phyloP scores from a whole-genome alignment of 768 basidiomycete genomes.

The Tremella yokohamensis region DNA sequence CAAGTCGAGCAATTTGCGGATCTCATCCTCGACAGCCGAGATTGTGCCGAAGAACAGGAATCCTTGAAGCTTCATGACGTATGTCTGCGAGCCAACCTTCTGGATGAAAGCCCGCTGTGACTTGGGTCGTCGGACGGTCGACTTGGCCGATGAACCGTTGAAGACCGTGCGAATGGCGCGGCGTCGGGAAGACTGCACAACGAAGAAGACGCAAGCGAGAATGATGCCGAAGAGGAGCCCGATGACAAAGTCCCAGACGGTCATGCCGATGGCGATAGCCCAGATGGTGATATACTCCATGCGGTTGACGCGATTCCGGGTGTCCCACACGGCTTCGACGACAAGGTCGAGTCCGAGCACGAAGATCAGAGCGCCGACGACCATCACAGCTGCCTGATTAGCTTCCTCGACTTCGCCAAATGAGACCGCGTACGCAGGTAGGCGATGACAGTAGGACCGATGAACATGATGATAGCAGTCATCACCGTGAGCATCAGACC shows the following conservation, averaged over 20 bases:
- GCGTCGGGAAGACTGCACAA: slow-evolving; percentile 86
- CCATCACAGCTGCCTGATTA: slow-evolving; percentile 69
- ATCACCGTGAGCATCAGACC: slow-evolving; percentile 79
- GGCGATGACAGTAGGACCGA: slow-evolving; percentile 85
- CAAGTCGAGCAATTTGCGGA: slow-evolving; percentile 68
- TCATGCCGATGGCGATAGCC: slow-evolving; percentile 69
- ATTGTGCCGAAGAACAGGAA: slow-evolving; percentile 66
- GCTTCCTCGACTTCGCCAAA: slow-evolving; percentile 1
- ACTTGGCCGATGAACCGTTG: slow-evolving; percentile 77
- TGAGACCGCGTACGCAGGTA: slow-evolving; percentile 69
- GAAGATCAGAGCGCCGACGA: slow-evolving; percentile 86
- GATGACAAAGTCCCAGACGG: slow-evolving; percentile 78
- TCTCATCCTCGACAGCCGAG: slow-evolving; percentile 78
- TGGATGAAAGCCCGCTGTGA: slow-evolving; percentile 83
- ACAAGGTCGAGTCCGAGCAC: slow-evolving; percentile 90
- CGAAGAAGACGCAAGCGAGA: slow-evolving; percentile 93
- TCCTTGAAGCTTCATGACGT: slow-evolving; percentile 81
- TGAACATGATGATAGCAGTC: slow-evolving; percentile 66
- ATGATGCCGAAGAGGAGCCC: slow-evolving; percentile 90
- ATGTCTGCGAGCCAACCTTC: slow-evolving; percentile 88
- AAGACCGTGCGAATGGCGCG: slow-evolving; percentile 78
- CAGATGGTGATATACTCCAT: slow-evolving; percentile 56
- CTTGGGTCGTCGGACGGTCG: slow-evolving; percentile 84
- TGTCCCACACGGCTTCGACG: slow-evolving; percentile 96
- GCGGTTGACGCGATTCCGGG: slow-evolving; percentile 76